Evolutionary conservation across 352 stramenopile genomes (phyloP).

Genomic region (Phytophthora multivora): DNA sequence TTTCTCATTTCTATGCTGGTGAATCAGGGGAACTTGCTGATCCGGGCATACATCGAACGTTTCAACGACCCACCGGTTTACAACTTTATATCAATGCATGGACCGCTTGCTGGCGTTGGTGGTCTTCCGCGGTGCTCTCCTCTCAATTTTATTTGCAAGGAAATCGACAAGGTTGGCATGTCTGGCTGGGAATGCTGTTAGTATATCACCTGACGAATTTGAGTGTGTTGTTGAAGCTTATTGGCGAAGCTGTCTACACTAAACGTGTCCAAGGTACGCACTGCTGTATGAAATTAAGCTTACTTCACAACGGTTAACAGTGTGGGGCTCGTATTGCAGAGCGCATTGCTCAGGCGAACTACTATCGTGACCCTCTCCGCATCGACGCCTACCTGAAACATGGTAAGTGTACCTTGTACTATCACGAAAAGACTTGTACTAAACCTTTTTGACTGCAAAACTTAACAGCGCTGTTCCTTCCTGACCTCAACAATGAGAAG

Average conservation of each 20-base stretch:
- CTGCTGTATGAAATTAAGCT: neutral
- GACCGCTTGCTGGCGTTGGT: conserved; percentile 89
- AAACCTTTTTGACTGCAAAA: neutral
- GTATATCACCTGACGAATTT: conserved; percentile 4
- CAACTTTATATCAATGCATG: conserved; percentile 93
- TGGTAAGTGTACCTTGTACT: conserved; percentile 36
- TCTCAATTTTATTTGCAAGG: conserved; percentile 83
- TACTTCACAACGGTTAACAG: conserved; percentile 6
- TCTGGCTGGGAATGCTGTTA: neutral
- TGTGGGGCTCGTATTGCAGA: conserved; percentile 38
- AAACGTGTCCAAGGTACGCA: conserved; percentile 76
- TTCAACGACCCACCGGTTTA: conserved; percentile 93
- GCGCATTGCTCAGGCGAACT: conserved; percentile 91
- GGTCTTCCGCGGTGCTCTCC: conserved; percentile 90
- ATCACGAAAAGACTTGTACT: neutral
- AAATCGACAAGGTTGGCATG: conserved; percentile 64
- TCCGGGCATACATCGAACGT: conserved; percentile 93
- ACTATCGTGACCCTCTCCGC: conserved; percentile 90
- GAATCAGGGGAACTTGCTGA: conserved; percentile 88
- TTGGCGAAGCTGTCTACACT: conserved; percentile 87
- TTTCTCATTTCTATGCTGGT: conserved; percentile 3
- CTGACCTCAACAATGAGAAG: conserved; percentile 93
- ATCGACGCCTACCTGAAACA: conserved; percentile 73
- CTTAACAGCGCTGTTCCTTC: conserved; percentile 69
- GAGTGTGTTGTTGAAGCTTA: conserved; percentile 57